Evolutionary conservation across 169 alveolate species (phyloP).

Genomic region (Blepharisma undulans): DNA sequence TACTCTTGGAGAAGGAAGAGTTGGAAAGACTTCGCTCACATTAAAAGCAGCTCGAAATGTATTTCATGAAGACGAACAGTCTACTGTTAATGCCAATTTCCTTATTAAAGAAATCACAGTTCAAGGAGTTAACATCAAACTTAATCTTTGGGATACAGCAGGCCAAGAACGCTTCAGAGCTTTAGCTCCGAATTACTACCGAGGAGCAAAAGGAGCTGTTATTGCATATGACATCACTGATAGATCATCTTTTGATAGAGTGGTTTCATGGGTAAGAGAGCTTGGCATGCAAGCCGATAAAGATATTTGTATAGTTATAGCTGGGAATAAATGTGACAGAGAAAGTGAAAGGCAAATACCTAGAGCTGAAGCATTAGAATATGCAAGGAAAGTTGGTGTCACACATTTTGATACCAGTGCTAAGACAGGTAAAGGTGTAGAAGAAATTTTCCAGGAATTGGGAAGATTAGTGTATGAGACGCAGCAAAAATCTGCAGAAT

Average conservation of each 20-base stretch:
- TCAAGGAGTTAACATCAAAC: conserved; percentile 51
- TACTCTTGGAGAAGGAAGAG: conserved; percentile 68
- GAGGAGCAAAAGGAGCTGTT: conserved; percentile 82
- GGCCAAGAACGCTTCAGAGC: conserved; percentile 80
- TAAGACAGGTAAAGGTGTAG: conserved; percentile 78
- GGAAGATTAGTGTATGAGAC: background rate
- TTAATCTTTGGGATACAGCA: conserved; percentile 66
- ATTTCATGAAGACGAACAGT: conserved; percentile 66
- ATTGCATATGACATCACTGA: conserved; percentile 85
- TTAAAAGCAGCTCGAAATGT: conserved; percentile 61
- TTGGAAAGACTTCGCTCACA: conserved; percentile 82
- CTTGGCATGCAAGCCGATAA: conserved; percentile 54
- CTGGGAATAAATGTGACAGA: conserved; percentile 84
- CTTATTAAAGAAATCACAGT: conserved; percentile 52
- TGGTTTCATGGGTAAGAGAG: conserved; percentile 77
- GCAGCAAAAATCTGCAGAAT: background rate
- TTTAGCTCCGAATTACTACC: conserved; percentile 73
- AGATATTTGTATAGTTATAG: conserved; percentile 69
- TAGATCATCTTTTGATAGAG: conserved; percentile 73
- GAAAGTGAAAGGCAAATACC: conserved; percentile 51
- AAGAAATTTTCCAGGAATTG: conserved; percentile 55
- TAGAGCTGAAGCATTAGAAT: conserved; percentile 51
- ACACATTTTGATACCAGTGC: conserved; percentile 78
- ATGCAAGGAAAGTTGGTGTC: conserved; percentile 64
- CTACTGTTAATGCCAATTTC: conserved; percentile 72